Percentiles rank a stretch among this genome's conserved stretches.
phyloP scores from a whole-genome alignment of 2,329 filamentous ascomycete species.

The Colletotrichum viniferum region DNA sequence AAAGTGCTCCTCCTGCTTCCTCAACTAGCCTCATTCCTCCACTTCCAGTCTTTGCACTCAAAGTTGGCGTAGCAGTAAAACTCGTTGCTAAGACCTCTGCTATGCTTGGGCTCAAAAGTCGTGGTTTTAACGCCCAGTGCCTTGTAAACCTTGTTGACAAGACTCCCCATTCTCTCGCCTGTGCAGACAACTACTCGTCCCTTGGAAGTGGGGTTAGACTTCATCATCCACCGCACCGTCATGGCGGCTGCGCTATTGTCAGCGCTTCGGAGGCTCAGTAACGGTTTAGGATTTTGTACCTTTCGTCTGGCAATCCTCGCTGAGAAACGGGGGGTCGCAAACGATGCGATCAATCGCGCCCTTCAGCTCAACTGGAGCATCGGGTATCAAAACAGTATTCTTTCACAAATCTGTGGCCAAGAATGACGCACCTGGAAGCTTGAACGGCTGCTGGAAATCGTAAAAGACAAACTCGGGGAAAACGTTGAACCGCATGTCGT shows the following conservation, averaged over 20 bases:
- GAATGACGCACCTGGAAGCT: slow-evolving; percentile 56
- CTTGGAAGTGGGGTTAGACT: slow-evolving; percentile 28
- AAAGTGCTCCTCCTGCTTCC: neutral
- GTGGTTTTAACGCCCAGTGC: slow-evolving; percentile 68
- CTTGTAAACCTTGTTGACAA: slow-evolving; percentile 71
- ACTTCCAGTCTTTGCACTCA: slow-evolving; percentile 62
- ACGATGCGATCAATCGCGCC: slow-evolving; percentile 72
- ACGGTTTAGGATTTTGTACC: slow-evolving; percentile 43
- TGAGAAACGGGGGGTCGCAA: slow-evolving; percentile 80
- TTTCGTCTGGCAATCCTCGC: slow-evolving; percentile 82
- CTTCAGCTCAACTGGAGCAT: slow-evolving; percentile 56
- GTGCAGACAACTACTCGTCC: slow-evolving; percentile 71
- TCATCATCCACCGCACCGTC: slow-evolving; percentile 76
- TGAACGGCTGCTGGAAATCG: slow-evolving; percentile 72
- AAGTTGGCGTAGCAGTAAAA: slow-evolving; percentile 84
- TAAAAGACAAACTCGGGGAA: slow-evolving; percentile 78
- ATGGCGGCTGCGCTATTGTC: slow-evolving; percentile 61
- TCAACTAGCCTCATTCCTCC: slow-evolving; percentile 27
- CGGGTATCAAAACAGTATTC: neutral
- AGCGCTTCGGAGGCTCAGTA: neutral
- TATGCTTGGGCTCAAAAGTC: slow-evolving; percentile 70
- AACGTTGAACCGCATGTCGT: slow-evolving; percentile 74
- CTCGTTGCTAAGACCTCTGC: slow-evolving; percentile 78
- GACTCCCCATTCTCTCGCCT: slow-evolving; percentile 73
- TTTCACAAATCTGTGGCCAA: neutral